Evolutionary conservation across 192 early-diverging fungal genomes (phyloP).

Genomic region (Gaertneriomyces semiglobifer): DNA sequence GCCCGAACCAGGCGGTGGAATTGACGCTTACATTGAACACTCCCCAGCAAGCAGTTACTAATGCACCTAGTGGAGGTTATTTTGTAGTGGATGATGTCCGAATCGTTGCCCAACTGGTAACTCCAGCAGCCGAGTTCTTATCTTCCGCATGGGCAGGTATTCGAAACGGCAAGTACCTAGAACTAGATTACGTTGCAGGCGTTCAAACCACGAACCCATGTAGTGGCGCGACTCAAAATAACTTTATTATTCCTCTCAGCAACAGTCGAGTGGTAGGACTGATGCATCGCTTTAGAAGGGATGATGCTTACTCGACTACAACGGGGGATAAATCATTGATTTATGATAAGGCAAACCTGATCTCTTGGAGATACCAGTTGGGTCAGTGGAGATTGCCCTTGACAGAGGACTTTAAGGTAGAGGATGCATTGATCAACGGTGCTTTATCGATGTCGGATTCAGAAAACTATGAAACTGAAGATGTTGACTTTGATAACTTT

Average conservation of each 20-base stretch:
- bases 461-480: background rate
- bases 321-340: background rate
- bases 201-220: background rate
- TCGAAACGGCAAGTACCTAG: background rate
- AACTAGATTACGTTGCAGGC: background rate
- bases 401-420: background rate
- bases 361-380: conserved; percentile 1
- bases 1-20: background rate
- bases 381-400: background rate
- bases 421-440: background rate
- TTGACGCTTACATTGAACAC: background rate
- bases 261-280: background rate
- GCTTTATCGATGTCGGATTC: background rate
- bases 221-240: background rate
- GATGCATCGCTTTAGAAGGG: background rate
- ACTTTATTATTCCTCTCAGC: conserved; percentile 1
- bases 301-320: background rate
- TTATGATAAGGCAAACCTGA: background rate
- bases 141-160: background rate
- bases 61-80: background rate
- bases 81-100: background rate
- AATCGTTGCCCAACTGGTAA: background rate
- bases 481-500: conserved; percentile 8
- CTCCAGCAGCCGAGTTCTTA: background rate
- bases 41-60: background rate